A percentile compares a stretch with the other conserved stretches of the same genome.
Conservation (phyloP, 352 stramenopile genomes). For the Phytophthora megakarya region DNA sequence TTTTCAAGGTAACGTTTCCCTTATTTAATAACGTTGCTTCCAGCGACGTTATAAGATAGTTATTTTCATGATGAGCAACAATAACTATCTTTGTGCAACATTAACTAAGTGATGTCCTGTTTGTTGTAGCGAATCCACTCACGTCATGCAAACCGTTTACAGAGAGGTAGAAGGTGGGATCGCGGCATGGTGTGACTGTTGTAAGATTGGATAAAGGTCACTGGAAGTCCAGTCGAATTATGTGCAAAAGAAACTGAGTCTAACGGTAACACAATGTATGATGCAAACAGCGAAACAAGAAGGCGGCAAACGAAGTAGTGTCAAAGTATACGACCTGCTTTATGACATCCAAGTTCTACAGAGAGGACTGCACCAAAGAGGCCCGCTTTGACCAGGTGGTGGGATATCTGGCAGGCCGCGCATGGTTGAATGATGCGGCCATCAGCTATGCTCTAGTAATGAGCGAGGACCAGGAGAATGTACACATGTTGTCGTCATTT, state of each 20-base stretch:
- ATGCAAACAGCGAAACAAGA: not conserved
- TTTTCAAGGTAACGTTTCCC: not conserved
- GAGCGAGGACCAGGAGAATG: not conserved
- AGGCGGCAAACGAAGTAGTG: not conserved
- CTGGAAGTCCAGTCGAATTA: not conserved
- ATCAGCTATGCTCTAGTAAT: not conserved
- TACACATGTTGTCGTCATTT: not conserved
- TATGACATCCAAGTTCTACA: not conserved
- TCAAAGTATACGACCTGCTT: not conserved
- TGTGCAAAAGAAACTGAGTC: not conserved
- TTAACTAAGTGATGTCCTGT: too few species aligned
- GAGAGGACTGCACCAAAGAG: not conserved
- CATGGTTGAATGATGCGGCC: not conserved
- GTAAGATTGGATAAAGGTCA: not conserved
- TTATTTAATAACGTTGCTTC: not conserved
- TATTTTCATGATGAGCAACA: too few species aligned
- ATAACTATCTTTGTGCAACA: not conserved
- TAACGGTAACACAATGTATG: not conserved
- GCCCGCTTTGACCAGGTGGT: not conserved
- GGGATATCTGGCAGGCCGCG: not conserved
- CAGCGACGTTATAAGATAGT: too few species aligned
- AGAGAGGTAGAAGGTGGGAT: not conserved
- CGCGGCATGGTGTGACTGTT: not conserved
- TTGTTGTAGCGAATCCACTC: not conserved
- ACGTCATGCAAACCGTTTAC: not conserved